Percentiles rank a stretch among this genome's conserved stretches.
Conservation (phyloP, 1,284 basidiomycete genomes). For the Trichosporon sp. region DNA sequence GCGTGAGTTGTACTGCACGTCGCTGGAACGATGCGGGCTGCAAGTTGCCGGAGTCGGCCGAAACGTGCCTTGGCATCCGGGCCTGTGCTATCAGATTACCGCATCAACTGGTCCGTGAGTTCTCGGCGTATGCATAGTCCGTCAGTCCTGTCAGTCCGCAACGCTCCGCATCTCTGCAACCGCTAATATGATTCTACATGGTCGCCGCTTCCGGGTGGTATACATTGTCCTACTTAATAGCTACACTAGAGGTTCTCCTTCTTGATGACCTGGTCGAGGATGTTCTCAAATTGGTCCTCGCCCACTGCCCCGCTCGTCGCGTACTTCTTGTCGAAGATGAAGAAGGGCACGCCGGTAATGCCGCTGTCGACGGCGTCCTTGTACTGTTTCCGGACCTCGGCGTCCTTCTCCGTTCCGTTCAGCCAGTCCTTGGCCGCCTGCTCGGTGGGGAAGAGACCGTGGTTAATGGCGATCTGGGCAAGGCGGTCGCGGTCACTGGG, state of each 20-base stretch:
- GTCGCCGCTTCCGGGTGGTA: background rate
- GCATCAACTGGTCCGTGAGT: background rate
- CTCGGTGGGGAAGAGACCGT: slow-evolving; percentile 48
- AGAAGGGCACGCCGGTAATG: slow-evolving; percentile 59
- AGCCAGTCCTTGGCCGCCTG: slow-evolving; percentile 45
- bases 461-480: slow-evolving; percentile 46
- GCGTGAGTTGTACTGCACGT: too few relatives aligned
- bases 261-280: slow-evolving; percentile 35
- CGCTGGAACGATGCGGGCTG: too few relatives aligned
- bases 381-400: slow-evolving; percentile 45
- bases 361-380: slow-evolving; percentile 43
- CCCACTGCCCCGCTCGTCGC: slow-evolving; percentile 57
- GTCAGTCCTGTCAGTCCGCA: background rate
- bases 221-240: background rate
- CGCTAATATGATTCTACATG: too few relatives aligned
- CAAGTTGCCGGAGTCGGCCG: slow-evolving; percentile 13
- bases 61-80: slow-evolving; percentile 5
- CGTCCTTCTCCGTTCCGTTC: slow-evolving; percentile 41
- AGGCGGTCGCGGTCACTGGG: slow-evolving; percentile 48
- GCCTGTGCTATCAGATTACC: slow-evolving; percentile 6
- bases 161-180: background rate
- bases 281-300: slow-evolving; percentile 57
- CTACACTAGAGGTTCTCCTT: slow-evolving; percentile 3
- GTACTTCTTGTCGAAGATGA: slow-evolving; percentile 54
- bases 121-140: too few relatives aligned